Evolutionary conservation across 2,329 filamentous ascomycete species (phyloP).

Genomic region (Metarhizium guizhouense): DNA sequence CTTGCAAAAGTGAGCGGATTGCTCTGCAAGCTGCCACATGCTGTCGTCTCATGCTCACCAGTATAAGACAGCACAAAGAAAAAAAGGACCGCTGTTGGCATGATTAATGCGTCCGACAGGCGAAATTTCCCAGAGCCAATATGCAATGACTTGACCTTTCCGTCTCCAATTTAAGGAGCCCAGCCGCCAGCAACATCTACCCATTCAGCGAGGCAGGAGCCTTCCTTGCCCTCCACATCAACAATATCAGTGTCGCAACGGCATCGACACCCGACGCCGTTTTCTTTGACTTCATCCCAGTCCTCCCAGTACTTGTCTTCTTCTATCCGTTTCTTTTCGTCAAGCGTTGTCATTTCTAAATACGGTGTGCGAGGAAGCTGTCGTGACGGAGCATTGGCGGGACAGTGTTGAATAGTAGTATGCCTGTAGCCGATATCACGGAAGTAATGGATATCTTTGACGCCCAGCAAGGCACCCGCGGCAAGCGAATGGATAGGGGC

Average conservation of each 20-base stretch:
- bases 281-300: slow-evolving; percentile 81
- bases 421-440: slow-evolving; percentile 97
- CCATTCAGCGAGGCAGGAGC: slow-evolving; percentile 92
- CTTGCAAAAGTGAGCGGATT: no score
- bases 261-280: slow-evolving; percentile 93
- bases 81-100: not conserved
- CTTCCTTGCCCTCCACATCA: slow-evolving; percentile 95
- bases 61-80: not conserved
- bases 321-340: slow-evolving; percentile 76
- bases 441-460: slow-evolving; percentile 93
- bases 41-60: not conserved
- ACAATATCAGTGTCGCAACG: slow-evolving; percentile 95
- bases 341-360: slow-evolving; percentile 70
- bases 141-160: not conserved
- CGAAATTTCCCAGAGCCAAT: not conserved
- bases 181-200: slow-evolving; percentile 94
- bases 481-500: slow-evolving; percentile 97
- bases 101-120: not conserved
- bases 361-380: slow-evolving; percentile 75
- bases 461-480: slow-evolving; percentile 74
- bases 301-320: slow-evolving; percentile 96
- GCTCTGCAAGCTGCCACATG: not conserved
- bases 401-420: slow-evolving; percentile 97
- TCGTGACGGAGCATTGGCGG: slow-evolving; percentile 82
- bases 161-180: slow-evolving; percentile 39